A percentile compares a stretch with the other conserved stretches of the same genome.
These are phyloP conservation scores for Mycena capillaripes DNA, from an alignment of 768 basidiomycete genomes.

Conservation along the genomic window DNA sequence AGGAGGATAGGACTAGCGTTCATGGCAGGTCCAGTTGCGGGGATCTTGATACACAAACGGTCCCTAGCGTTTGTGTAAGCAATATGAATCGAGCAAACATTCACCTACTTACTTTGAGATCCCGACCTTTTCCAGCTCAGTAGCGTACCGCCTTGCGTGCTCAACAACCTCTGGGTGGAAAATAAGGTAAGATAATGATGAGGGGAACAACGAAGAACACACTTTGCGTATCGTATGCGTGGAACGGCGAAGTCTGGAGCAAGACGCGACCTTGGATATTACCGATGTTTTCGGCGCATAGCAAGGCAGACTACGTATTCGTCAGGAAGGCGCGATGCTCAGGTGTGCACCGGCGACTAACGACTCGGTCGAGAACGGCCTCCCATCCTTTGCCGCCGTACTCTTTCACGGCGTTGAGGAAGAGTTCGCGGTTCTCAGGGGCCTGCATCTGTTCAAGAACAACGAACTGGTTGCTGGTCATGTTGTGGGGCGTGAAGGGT, in stretches of 20 bases:
- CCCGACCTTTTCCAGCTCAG: constrained; percentile 49
- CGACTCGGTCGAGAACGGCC: constrained; percentile 44
- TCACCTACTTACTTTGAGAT: constrained; percentile 40
- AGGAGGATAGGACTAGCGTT: constrained; percentile 56
- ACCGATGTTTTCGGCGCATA: constrained; percentile 50
- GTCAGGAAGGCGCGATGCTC: background rate
- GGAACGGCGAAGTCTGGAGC: constrained; percentile 49
- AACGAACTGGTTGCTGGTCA: constrained; percentile 56
- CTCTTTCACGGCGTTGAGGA: constrained; percentile 40
- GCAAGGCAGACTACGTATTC: constrained; percentile 46
- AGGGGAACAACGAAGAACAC: background rate
- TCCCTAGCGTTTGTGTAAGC: constrained; percentile 39
- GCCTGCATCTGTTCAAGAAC: constrained; percentile 45
- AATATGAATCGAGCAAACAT: background rate
- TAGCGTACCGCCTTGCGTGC: constrained; percentile 49
- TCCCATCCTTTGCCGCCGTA: constrained; percentile 36
- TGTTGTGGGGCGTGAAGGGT: constrained; percentile 46
- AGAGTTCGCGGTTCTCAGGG: constrained; percentile 42
- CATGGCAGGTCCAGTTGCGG: constrained; percentile 58
- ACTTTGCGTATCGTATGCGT: constrained; percentile 52
- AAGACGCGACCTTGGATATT: constrained; percentile 49
- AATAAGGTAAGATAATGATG: background rate
- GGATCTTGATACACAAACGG: constrained; percentile 63
- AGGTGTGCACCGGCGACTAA: background rate
- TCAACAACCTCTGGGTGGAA: constrained; percentile 43